Conservation (phyloP, 768 basidiomycete species). For the Termitomyces sp. region DNA sequence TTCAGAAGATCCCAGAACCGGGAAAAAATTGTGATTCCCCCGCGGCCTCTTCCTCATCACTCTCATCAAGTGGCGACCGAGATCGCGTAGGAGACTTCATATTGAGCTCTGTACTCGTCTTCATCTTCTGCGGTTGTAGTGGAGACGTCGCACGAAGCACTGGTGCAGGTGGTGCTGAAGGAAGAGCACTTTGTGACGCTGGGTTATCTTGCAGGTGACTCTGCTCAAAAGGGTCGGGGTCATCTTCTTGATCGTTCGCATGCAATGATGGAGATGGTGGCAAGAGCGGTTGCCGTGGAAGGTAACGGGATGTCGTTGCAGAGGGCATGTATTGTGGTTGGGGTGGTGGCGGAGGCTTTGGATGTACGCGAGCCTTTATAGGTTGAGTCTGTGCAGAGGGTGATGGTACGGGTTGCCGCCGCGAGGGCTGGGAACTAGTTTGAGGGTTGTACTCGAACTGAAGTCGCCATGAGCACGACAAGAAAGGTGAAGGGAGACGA, state of each 20-base stretch:
- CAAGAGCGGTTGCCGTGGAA: conserved; percentile 24
- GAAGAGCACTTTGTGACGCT: background rate
- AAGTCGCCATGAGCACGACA: background rate
- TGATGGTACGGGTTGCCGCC: conserved; percentile 5
- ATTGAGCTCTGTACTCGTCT: conserved; percentile 37
- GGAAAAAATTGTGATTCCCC: conserved; percentile 35
- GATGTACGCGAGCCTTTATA: conserved; percentile 5
- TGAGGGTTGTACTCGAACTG: conserved; percentile 33
- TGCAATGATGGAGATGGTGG: conserved; percentile 15
- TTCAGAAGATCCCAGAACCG: conserved; percentile 33
- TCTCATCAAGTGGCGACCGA: conserved; percentile 10
- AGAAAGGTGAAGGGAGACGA: conserved; percentile 3
- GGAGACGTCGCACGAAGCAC: conserved; percentile 8
- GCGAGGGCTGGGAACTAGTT: conserved; percentile 10
- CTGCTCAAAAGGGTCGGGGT: conserved; percentile 38
- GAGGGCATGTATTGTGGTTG: conserved; percentile 21
- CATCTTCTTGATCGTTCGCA: conserved; percentile 28
- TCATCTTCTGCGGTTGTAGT: conserved; percentile 18
- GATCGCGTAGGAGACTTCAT: conserved; percentile 35
- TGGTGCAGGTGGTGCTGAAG: conserved; percentile 12
- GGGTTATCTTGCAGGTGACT: conserved; percentile 29
- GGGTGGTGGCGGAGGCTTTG: conserved; percentile 4
- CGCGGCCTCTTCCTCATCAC: conserved; percentile 21
- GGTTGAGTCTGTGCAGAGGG: conserved; percentile 2
- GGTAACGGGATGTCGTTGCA: conserved; percentile 19